Conservation (phyloP, 352 stramenopile species). For the Globisporangium alternatum region DNA sequence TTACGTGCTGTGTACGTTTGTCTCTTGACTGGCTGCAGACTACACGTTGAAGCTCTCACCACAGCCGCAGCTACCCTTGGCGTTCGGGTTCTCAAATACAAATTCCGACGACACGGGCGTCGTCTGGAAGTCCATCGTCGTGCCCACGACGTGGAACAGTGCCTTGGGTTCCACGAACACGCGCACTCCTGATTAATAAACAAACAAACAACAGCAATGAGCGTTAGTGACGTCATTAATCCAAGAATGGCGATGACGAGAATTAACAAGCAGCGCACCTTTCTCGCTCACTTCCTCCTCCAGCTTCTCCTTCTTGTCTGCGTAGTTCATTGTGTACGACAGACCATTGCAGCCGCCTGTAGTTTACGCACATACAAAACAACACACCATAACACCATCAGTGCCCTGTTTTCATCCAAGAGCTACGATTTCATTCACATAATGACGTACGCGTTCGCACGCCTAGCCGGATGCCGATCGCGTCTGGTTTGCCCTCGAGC, state of each 20-base stretch:
- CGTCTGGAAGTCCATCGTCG: slow-evolving; percentile 98
- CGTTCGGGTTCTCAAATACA: slow-evolving; percentile 99
- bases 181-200: slow-evolving; percentile 69
- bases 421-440: not conserved
- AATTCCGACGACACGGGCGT: slow-evolving; percentile 97
- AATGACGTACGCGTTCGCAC: slow-evolving; percentile 88
- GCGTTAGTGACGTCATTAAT: slow-evolving; percentile 5
- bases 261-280: slow-evolving; percentile 27
- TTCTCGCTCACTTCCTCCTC: slow-evolving; percentile 93
- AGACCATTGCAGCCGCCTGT: slow-evolving; percentile 97
- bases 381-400: not conserved
- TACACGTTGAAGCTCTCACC: slow-evolving; percentile 99
- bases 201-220: not conserved
- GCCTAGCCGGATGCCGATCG: slow-evolving; percentile 94
- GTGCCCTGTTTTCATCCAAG: not conserved
- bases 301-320: slow-evolving; percentile 91
- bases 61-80: slow-evolving; percentile 98
- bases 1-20: no score
- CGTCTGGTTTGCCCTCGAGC: slow-evolving; percentile 79
- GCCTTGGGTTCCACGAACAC: slow-evolving; percentile 99
- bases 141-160: slow-evolving; percentile 98
- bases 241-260: not conserved
- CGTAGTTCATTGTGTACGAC: slow-evolving; percentile 99
- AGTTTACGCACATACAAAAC: not conserved
- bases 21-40: not conserved